Conservation (phyloP, 2,329 filamentous ascomycete species). For the Fusarium sp. region DNA sequence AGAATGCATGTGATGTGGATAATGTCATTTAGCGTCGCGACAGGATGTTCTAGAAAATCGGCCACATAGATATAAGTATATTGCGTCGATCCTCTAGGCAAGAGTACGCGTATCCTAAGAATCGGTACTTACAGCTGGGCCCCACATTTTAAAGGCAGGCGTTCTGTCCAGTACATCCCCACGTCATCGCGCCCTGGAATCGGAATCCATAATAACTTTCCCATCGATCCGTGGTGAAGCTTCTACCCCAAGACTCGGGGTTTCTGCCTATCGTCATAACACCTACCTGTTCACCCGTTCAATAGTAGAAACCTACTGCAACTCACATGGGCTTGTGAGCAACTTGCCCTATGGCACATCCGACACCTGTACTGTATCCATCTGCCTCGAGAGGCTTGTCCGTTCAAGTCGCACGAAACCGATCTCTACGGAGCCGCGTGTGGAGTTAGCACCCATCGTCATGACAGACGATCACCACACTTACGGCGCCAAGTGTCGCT, state of each 20-base stretch:
- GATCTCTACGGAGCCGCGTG: constrained; percentile 11
- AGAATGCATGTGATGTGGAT: constrained; percentile 27
- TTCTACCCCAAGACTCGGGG: not conserved
- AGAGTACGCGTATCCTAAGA: not conserved
- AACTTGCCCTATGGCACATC: constrained; percentile 35
- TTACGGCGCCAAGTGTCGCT: constrained; percentile 68
- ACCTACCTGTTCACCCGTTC: not conserved
- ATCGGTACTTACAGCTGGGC: not conserved
- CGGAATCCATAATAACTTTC: constrained; percentile 14
- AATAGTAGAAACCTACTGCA: not conserved
- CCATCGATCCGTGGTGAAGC: constrained; percentile 3
- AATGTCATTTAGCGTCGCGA: not conserved
- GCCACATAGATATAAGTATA: not conserved
- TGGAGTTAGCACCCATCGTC: constrained; percentile 6
- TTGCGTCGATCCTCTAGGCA: too few relatives aligned
- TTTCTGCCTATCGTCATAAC: not conserved
- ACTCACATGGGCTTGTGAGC: constrained; percentile 13
- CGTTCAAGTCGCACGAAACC: not conserved
- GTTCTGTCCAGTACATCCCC: constrained; percentile 15
- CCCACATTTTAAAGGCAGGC: constrained; percentile 36
- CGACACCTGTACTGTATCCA: constrained; percentile 25
- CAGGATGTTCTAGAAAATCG: constrained; percentile 18
- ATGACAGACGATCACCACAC: constrained; percentile 59
- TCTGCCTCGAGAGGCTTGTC: constrained; percentile 28
- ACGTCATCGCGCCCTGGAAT: constrained; percentile 37